Evolutionary conservation across 148 eudicot genomes (phyloP).

Genomic region (Chenopodium berlandieri): DNA sequence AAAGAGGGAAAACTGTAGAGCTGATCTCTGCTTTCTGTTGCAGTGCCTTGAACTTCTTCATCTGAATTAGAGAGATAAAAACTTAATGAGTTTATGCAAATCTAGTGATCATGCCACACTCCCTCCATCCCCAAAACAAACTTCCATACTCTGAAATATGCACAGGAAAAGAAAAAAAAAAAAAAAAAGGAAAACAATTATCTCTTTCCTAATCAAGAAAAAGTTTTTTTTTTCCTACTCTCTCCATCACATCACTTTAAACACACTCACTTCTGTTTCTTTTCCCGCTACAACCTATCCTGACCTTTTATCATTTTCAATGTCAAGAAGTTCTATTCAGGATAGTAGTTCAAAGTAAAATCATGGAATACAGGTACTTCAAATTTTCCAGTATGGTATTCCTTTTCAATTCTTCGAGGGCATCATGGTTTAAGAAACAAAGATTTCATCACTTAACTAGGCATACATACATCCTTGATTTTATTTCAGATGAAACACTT

Average conservation of each 20-base stretch:
- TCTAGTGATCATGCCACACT: neutral
- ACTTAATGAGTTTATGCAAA: neutral
- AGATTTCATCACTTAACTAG: neutral
- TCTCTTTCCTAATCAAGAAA: neutral
- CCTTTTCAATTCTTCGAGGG: neutral
- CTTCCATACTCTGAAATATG: neutral
- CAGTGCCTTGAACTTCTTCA: constrained; percentile 55
- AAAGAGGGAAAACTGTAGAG: constrained; percentile 50
- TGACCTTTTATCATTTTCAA: neutral
- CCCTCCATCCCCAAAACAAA: neutral
- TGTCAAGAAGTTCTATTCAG: neutral
- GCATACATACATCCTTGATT: neutral
- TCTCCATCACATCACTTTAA: neutral
- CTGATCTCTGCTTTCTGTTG: constrained; percentile 65
- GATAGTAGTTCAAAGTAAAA: neutral
- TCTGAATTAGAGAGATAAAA: constrained; percentile 44
- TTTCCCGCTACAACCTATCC: neutral
- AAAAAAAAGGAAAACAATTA: neutral
- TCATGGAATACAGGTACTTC: neutral
- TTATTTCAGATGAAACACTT: too few relatives aligned
- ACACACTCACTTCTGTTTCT: neutral
- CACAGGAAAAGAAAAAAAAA: too few relatives aligned
- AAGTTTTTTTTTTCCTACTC: neutral
- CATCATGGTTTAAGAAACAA: neutral
- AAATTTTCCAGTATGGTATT: neutral